These are phyloP conservation scores for Anastatica hierochuntica DNA, from an alignment of 345 rosid species.

Conservation along the genomic window DNA sequence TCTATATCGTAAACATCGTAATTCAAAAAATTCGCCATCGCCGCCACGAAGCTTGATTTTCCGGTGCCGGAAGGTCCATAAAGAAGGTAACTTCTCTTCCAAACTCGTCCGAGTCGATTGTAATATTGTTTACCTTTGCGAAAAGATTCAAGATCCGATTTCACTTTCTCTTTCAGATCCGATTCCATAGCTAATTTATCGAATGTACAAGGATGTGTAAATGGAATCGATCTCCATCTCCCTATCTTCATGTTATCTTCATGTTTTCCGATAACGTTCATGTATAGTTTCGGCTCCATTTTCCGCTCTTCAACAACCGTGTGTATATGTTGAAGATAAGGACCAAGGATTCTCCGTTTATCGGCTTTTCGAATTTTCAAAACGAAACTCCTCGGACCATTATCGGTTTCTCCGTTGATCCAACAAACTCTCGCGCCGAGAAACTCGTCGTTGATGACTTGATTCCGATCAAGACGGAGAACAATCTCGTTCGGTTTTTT, in stretches of 20 bases:
- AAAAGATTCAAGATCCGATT: conserved; percentile 63
- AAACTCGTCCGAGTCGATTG: conserved; percentile 60
- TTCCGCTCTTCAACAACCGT: conserved; percentile 57
- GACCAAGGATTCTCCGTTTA: conserved; percentile 64
- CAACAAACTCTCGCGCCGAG: conserved; percentile 75
- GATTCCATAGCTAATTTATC: conserved; percentile 71
- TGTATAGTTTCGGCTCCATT: conserved; percentile 43
- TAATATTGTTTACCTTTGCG: conserved; percentile 60
- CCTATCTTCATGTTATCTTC: background rate
- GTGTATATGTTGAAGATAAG: conserved; percentile 87
- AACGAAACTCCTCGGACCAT: conserved; percentile 29
- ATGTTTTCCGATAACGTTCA: conserved; percentile 49
- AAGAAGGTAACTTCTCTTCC: conserved; percentile 65
- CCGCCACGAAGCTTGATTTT: conserved; percentile 66
- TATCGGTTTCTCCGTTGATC: conserved; percentile 36
- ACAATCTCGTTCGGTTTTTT: conserved; percentile 50
- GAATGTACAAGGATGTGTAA: conserved; percentile 69
- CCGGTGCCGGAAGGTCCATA: conserved; percentile 85
- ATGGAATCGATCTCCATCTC: conserved; percentile 69
- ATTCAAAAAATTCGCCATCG: conserved; percentile 57
- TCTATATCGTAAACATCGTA: conserved; percentile 69
- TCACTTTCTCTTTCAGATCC: conserved; percentile 54
- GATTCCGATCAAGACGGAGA: conserved; percentile 56
- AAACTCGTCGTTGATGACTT: conserved; percentile 57
- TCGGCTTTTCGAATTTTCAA: conserved; percentile 68